Evolutionary conservation across 2,329 filamentous ascomycete species (phyloP), one percentile per base, ranked within the genome.

Genomic region (Huntiella abstrusa): DNA sequence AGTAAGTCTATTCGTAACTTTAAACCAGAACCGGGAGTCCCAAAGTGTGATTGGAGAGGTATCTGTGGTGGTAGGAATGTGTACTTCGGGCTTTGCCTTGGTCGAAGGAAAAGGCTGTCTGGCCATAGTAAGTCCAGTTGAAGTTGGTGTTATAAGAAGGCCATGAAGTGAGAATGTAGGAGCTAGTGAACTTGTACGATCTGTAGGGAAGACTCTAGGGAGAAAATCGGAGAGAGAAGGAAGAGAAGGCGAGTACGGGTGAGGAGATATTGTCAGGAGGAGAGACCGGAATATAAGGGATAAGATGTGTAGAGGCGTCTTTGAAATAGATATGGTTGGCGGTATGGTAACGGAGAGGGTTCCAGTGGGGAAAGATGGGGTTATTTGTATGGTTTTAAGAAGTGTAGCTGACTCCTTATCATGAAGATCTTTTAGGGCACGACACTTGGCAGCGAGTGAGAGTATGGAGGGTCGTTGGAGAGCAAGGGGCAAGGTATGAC

Each of bases 381-480:
- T 34, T 44, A 13, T 34, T 13, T 17, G 22, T 33, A 17, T 6
- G 5, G 10, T 34, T 16, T 36, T 15, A 6, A 49, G 64, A 5
- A 81, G 61, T 5, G 64, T 55, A 15, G 73, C 62, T 0, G 75
- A 77, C 48, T 73, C 63, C 2, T 63, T 60, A 33, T 73, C 71
- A 43, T 72, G 63, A 1, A 58, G 53, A 3, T 60, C 54, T 0
- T 64, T 61, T 5, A 64, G 67, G 10, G 53, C 54, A 40, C 73
- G 70, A 32, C 67, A 67, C 12, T 64, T 57, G 1, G 28, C 41
- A 3, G 79, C 67, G 43, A 92, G 62, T 0, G 63, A 60, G 2
- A 88, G 60, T 4, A 95, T 67, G 0, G 74, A 66, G 0, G 70
- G 63, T 46, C 77, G 75, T 51, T 73, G 73, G 2, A 96, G 62